Conservation (phyloP, 345 rosid genomes). For the Corchorus capsularis region DNA sequence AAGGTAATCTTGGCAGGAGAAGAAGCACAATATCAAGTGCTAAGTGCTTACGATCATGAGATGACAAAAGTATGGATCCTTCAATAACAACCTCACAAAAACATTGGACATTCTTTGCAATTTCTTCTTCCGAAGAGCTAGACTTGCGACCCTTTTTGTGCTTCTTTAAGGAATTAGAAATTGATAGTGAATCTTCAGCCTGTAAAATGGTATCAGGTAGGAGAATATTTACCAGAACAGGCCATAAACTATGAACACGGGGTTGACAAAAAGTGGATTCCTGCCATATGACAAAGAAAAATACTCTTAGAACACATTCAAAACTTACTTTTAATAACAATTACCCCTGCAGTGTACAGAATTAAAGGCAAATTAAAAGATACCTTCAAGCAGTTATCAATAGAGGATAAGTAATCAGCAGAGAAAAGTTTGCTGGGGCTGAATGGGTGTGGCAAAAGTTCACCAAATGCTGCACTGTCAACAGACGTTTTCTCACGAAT, state of each 20-base stretch:
- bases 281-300: slow-evolving; percentile 48
- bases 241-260: slow-evolving; percentile 90
- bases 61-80: slow-evolving; percentile 72
- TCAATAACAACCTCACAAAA: slow-evolving; percentile 74
- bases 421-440: slow-evolving; percentile 67
- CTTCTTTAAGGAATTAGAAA: slow-evolving; percentile 74
- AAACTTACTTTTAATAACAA: background rate
- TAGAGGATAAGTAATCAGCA: slow-evolving; percentile 63
- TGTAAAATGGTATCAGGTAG: slow-evolving; percentile 71
- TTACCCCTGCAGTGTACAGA: background rate
- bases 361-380: slow-evolving; percentile 9
- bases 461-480: slow-evolving; percentile 47
- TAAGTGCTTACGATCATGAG: slow-evolving; percentile 95
- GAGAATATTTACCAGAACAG: slow-evolving; percentile 65
- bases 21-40: slow-evolving; percentile 81
- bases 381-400: slow-evolving; percentile 86
- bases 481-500: slow-evolving; percentile 56
- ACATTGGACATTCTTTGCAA: slow-evolving; percentile 49
- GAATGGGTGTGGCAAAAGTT: slow-evolving; percentile 81
- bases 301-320: background rate
- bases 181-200: slow-evolving; percentile 62
- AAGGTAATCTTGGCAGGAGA: slow-evolving; percentile 81
- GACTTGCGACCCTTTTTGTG: slow-evolving; percentile 74
- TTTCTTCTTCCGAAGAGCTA: slow-evolving; percentile 76
- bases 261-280: slow-evolving; percentile 97